Percentiles rank a stretch among this genome's conserved stretches.
These are phyloP conservation scores for Syzygium aromaticum DNA, from an alignment of 345 rosid genomes.

Conservation along the genomic window DNA sequence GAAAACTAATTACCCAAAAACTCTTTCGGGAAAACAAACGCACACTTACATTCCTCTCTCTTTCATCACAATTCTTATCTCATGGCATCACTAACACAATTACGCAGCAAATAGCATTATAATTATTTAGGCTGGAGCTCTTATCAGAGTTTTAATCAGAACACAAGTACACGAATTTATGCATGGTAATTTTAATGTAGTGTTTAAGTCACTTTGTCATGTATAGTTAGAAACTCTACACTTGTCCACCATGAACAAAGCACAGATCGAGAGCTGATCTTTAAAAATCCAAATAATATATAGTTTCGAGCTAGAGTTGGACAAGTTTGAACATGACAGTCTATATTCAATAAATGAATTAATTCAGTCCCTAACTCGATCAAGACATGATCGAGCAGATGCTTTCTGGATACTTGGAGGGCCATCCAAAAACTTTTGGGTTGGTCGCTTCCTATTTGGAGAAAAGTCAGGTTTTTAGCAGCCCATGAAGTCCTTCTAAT, in stretches of 20 bases:
- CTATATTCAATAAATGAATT: background rate
- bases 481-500: background rate
- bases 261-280: background rate
- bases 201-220: background rate
- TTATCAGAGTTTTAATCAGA: background rate
- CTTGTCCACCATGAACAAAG: background rate
- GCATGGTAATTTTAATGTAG: background rate
- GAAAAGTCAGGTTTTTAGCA: background rate
- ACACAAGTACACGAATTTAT: background rate
- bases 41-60: background rate
- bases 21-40: too few relatives aligned
- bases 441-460: background rate
- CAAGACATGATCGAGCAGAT: background rate
- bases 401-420: background rate
- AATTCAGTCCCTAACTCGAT: background rate
- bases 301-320: background rate
- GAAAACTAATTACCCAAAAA: too few relatives aligned
- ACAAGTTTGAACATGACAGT: background rate
- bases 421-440: background rate
- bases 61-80: background rate
- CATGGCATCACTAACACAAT: background rate
- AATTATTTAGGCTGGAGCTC: background rate
- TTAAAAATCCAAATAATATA: background rate
- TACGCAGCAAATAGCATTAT: background rate
- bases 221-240: background rate